Percentiles rank a stretch among this genome's conserved stretches.
Conservation (phyloP, 257 asterid species). For the Rubia yunnanensis region DNA sequence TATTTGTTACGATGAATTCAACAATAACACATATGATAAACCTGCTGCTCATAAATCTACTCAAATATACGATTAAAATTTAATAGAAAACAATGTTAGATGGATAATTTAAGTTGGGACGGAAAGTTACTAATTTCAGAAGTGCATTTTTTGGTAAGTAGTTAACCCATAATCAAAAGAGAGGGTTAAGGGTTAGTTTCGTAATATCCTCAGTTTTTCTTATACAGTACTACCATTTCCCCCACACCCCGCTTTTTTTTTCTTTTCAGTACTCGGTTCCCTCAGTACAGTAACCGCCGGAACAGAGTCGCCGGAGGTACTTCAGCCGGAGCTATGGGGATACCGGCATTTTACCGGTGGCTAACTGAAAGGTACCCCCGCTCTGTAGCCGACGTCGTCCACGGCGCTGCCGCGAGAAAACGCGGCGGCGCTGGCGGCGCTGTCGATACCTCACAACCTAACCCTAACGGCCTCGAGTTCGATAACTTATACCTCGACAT, state of each 20-base stretch:
- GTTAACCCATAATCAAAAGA: too few species aligned
- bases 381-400: constrained; percentile 23
- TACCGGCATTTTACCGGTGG: constrained; percentile 56
- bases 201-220: background rate
- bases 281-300: background rate
- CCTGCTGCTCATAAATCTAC: too few species aligned
- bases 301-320: background rate
- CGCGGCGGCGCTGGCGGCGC: too few species aligned
- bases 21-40: too few species aligned
- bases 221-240: background rate
- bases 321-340: constrained; percentile 32
- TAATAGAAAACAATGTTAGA: too few species aligned
- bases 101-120: too few species aligned
- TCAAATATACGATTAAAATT: too few species aligned
- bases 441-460: constrained; percentile 28
- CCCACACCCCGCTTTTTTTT: background rate
- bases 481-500: constrained; percentile 61
- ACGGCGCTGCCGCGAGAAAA: constrained; percentile 20
- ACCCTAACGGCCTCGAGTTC: constrained; percentile 46
- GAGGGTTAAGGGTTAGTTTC: background rate
- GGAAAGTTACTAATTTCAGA: too few species aligned
- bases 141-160: too few species aligned
- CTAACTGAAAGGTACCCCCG: constrained; percentile 30
- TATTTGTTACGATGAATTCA: too few species aligned
- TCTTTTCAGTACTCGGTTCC: background rate